phyloP scores from a whole-genome alignment of 495 filamentous ascomycete species.

The Penicillium bovifimosum region DNA sequence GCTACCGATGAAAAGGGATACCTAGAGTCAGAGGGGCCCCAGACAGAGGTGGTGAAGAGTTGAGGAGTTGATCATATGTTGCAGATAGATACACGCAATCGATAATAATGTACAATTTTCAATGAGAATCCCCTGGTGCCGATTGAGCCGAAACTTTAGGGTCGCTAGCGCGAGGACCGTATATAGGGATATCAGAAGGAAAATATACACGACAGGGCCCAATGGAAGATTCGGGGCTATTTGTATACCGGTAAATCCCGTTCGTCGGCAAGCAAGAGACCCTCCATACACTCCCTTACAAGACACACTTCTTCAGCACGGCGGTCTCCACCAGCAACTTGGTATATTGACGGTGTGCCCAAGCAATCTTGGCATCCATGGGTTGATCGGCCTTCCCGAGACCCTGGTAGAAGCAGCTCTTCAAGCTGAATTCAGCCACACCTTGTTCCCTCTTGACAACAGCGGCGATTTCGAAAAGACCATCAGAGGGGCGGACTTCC shows the following conservation, averaged over 20 bases:
- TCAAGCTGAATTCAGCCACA: slow-evolving; percentile 59
- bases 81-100: neutral
- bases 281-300: neutral
- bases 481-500: slow-evolving; percentile 56
- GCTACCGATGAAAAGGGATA: neutral
- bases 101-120: neutral
- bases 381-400: slow-evolving; percentile 44
- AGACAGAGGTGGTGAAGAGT: slow-evolving; percentile 1
- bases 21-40: neutral
- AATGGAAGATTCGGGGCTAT: neutral
- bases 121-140: neutral
- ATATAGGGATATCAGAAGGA: slow-evolving; percentile 6
- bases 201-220: slow-evolving; percentile 16
- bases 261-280: neutral
- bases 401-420: slow-evolving; percentile 61
- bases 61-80: neutral
- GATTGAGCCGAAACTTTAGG: neutral
- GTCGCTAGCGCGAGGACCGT: slow-evolving; percentile 7
- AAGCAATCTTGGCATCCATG: slow-evolving; percentile 50
- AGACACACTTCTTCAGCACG: slow-evolving; percentile 25
- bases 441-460: slow-evolving; percentile 53
- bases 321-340: slow-evolving; percentile 58
- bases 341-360: slow-evolving; percentile 59
- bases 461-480: slow-evolving; percentile 64
- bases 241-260: neutral